Base-by-base conservation (phyloP, 305 asterid genomes). In the Fraxinus greggii region DNA sequence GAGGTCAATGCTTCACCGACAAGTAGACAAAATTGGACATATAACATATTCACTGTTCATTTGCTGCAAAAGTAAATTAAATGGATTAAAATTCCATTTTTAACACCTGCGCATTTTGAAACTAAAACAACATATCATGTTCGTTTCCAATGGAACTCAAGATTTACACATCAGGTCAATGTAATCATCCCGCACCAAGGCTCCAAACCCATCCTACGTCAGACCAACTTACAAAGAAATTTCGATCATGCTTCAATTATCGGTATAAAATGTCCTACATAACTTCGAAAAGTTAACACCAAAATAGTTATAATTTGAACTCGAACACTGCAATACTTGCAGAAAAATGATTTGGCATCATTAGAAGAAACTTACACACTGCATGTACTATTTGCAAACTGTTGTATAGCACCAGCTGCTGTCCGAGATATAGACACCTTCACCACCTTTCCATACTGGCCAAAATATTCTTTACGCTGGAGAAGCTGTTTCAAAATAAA, bases 361-460 rank as follows among this genome's bases (percentile, higher is more conserved):
- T 69, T 13, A 29, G 40, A 17, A 13, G 69, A 84, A 82, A 92
- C 99, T 85, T 89, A 96, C 99, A 93, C 99, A 88, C 99, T 94
- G 87, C 99, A 94, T 76, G 98, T 93, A 88, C 89, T 94, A 86
- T 94, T 94, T 61, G 98, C 83, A 89, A 89, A 94, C 33, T 96
- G 94, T 89, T 96, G 99, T 84, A 96, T 92, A 72, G 97, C 86
- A 86, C 99, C 99, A 81, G 97, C 84, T 35, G 98, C 83, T 63
- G 99, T 94, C 83, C 98, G 94, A 54, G 99, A 96, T 80, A 96
- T 90, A 31, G 99, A 96, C 73, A 93, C 99, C 91, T 96, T 96
- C 86, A 90, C 83, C 80, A 93, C 98, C 90, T 92, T 96, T 35
- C 99, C 99, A 80, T 94, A 96, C 88, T 92, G 98, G 80, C 89